phyloP scores from a whole-genome alignment of 441 rosid species.

The Pelargonium cotyledonis region DNA sequence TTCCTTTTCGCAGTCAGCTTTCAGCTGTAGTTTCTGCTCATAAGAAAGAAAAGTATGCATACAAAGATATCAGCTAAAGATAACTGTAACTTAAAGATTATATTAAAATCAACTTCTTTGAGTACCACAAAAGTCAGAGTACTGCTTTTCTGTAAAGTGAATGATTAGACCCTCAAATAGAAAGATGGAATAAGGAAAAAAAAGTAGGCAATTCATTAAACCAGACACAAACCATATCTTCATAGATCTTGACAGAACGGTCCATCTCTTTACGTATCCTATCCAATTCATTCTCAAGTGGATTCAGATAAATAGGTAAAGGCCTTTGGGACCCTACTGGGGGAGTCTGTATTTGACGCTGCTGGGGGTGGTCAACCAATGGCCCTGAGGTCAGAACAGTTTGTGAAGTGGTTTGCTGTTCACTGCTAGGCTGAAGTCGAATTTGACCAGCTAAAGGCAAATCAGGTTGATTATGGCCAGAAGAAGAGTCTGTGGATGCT shows the following conservation, averaged over 20 bases:
- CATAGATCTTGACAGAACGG: constrained; percentile 30
- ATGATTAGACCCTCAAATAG: not conserved
- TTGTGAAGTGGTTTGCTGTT: constrained; percentile 16
- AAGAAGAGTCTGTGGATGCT: not conserved
- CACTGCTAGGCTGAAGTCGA: not conserved
- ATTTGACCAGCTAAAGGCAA: not conserved
- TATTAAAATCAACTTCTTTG: not conserved
- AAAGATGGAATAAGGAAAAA: not conserved
- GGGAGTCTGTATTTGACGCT: constrained; percentile 29
- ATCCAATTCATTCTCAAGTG: constrained; percentile 78
- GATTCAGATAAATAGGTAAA: constrained; percentile 37
- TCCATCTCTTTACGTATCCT: constrained; percentile 51
- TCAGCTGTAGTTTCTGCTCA: constrained; percentile 48
- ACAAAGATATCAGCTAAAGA: constrained; percentile 16
- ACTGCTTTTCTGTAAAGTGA: not conserved
- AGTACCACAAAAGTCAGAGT: not conserved
- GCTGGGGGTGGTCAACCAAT: constrained; percentile 19
- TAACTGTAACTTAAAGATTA: constrained; percentile 16
- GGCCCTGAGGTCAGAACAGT: constrained; percentile 23
- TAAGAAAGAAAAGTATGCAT: constrained; percentile 17
- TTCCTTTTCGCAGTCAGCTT: constrained; percentile 54
- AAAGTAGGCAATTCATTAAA: constrained; percentile 20
- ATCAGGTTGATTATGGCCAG: not conserved
- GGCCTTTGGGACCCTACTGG: constrained; percentile 33
- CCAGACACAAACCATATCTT: constrained; percentile 44